Evolutionary conservation across 192 early-diverging fungal genomes (phyloP), one percentile per base, ranked within the genome.

Genomic region (Oehlia diaphana): DNA sequence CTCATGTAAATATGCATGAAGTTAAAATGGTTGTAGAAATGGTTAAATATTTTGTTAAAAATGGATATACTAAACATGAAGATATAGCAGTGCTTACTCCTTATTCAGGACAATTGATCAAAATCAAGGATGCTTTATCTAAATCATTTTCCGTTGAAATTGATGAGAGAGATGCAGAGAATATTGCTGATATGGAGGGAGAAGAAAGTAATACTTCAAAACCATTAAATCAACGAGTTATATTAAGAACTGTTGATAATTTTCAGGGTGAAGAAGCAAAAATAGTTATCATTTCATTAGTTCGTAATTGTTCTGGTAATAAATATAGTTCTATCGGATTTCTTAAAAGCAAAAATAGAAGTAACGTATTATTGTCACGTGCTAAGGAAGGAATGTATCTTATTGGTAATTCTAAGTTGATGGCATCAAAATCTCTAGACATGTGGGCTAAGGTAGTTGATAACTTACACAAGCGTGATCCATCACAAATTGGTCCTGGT

Each of bases 281-380:
- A 37, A 82, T 84, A 23, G 74, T 87, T 16, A 84, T 87, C 47
- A 82, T 86, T 3, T 84, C 85, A 1, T 78, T 86, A 71, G 85
- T 86, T 14, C 83, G 86, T 9, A 85, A 82, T 28, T n/a, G 1
- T 8, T 77, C 71, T 50, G 81, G 74, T 6, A 49, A 79, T 13
- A 76, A 80, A 9, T 61, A 79, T 14, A 58, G 76, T 9, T 62
- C 79, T 7, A 90, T 87, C 65, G 90, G 90, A 3, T 91, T 91
- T 76, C 76, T 90, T 58, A 88, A 88, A 74, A 83, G 83, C 19
- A 70, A 65, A 23, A 91, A 91, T 73, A 85, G 90, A 10, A 83
- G 86, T 7, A 91, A 90, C 35, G 90, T 91, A 8, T 70, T 90
- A 8, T 49, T 90, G 1, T 90, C 89, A 42, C 39, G 39, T 42